Evolutionary conservation across 2,329 filamentous ascomycete genomes (phyloP), one percentile per base, ranked within the genome.

Genomic region (Ascochyta pisi): DNA sequence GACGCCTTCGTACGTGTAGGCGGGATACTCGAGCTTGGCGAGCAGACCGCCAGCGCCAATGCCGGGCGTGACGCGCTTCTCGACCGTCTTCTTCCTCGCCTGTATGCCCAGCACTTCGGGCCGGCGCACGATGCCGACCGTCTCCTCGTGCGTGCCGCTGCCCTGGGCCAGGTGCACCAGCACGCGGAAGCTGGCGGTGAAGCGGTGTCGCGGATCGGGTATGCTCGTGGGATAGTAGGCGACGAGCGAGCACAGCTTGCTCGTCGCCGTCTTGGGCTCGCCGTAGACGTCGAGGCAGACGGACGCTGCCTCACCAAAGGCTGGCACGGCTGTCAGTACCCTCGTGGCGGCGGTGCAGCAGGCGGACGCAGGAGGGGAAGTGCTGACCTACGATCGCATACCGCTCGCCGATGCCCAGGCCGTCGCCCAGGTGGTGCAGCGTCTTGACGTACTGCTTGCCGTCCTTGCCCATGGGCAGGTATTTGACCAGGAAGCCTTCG

Each of bases 161-260:
- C 73, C 73, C 47, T 70, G 67, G 2, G 84, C 83, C 0, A 89
- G 80, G 69, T 89, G 86, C 0, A 87, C 82, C 6, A 86, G 71
- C 1, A 88, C 79, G 50, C 76, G 71, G 38, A 81, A 75, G 8
- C 73, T 75, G 9, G 76, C 64, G 4, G 79, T 77, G 55, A 78
- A 79, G 45, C 76, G 76, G 5, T 76, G 77, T 22, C 77, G 76
- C 0, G 80, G 79, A 35, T 81, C 77, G 0, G 86, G 85, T 49
- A 88, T 83, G 13, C 78, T 74, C 37, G 81, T 78, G 0, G 86
- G 86, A 62, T 89, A 89, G 76, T 88, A 89, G 16, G 85, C 85
- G 23, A 88, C 77, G 2, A 89, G 76, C 0, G 83, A 84, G 58
- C 81, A 82, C 12, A 89, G 80, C 50, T 83, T 82, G 33, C 70